Base-by-base conservation (phyloP, 805 yeast genomes). In the Ogataea nitratoaversa region DNA sequence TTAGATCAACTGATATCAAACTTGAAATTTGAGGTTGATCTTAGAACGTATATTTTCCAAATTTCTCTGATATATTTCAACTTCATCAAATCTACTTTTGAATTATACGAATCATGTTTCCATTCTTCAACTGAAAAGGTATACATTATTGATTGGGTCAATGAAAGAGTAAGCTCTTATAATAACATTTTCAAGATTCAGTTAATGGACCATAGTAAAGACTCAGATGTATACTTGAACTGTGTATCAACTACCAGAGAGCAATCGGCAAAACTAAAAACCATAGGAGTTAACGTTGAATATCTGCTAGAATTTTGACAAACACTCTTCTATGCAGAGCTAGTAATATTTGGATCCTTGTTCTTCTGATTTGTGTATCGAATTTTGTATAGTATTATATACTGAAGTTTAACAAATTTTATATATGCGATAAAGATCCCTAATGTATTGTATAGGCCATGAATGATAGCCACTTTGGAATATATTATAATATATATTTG, bases 81-180 rank as follows among this genome's bases (percentile, higher is more conserved):
- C 49, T 65, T 72, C 22, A 67, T 86, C 38, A 74, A 72, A 41
- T 68, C 76, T 32, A 78, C 95, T 0, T 76, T 79, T 12, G 53
- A 63, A 14, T 66, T 75, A 25, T 86, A 73, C 63, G 69, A 70
- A 36, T 60, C 66, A 19, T 71, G 82, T 37, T 84, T 76, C 61
- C 37, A 38, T 11, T 37, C 36, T 13, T 31, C 52, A n/a, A 40
- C 34, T 14, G 52, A 51, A 9, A 57, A 55, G 30, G 38, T 53
- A 2, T 52, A 50, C 23, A 66, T 88, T 14, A 82, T 87, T n/a
- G 78, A 80, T 46, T 88, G 96, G 95, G 75, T 83, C 25, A 75
- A 76, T 41, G 72, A 72, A 11, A 83, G 81, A 57, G 74, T 85
- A 24, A 74, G 76, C 30, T 67, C 68, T 35, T 82, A 84, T 48